These are phyloP conservation scores for Globisporangium recalcitrans DNA, from an alignment of 352 stramenopile species.

Conservation along the genomic window DNA sequence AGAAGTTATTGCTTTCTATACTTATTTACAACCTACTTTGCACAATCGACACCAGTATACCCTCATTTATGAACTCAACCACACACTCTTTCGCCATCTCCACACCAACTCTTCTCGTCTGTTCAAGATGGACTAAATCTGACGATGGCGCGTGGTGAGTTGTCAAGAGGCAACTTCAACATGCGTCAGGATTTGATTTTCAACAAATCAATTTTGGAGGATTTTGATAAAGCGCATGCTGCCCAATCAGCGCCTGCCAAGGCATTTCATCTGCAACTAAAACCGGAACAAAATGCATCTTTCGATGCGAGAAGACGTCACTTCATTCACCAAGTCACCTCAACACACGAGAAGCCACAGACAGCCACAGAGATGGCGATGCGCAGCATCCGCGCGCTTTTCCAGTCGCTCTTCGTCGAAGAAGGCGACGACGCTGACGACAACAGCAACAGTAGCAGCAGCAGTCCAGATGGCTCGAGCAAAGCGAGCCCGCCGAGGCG, in stretches of 20 bases:
- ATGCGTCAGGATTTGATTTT: background rate
- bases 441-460: too few relatives aligned
- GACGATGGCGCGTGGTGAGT: background rate
- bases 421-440: background rate
- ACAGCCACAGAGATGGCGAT: background rate
- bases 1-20: constrained; percentile 14
- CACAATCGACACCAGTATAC: too few relatives aligned
- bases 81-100: too few relatives aligned
- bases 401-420: constrained; percentile 14
- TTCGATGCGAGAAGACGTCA: background rate
- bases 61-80: too few relatives aligned
- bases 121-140: background rate
- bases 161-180: background rate
- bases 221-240: too few relatives aligned
- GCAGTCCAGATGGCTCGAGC: background rate
- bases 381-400: constrained; percentile 13
- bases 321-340: background rate
- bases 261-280: too few relatives aligned
- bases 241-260: background rate
- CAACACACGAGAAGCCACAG: background rate
- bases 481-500: constrained; percentile 9
- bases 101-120: too few relatives aligned
- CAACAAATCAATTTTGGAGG: background rate
- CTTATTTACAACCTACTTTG: background rate
- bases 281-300: background rate